Evolutionary conservation across 768 basidiomycete species (phyloP).

Genomic region (Trametes cinnabarina): DNA sequence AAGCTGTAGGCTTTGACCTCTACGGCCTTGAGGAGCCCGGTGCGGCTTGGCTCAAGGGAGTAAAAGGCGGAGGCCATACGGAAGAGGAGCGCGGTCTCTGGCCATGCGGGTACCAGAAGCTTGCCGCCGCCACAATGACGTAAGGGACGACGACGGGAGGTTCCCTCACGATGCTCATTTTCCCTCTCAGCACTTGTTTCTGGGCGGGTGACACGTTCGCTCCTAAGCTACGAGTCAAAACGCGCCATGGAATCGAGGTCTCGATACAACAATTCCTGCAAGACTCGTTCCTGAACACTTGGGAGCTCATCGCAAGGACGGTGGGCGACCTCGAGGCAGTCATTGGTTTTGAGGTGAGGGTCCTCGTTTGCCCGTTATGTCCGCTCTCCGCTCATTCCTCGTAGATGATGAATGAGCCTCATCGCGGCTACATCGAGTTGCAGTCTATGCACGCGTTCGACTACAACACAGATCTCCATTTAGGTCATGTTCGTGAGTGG

Average conservation of each 20-base stretch:
- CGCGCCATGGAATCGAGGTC: conserved; percentile 46
- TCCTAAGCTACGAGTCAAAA: conserved; percentile 62
- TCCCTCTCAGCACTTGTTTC: conserved; percentile 71
- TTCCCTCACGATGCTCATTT: not conserved
- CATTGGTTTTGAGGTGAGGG: conserved; percentile 79
- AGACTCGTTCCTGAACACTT: conserved; percentile 75
- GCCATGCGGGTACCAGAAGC: conserved; percentile 93
- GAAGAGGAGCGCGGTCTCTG: conserved; percentile 82
- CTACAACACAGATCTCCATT: conserved; percentile 93
- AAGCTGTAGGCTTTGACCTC: conserved; percentile 82
- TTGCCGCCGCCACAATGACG: conserved; percentile 93
- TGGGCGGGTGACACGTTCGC: conserved; percentile 91
- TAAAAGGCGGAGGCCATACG: conserved; percentile 70
- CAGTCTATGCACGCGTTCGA: conserved; percentile 82
- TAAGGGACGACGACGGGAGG: conserved; percentile 37
- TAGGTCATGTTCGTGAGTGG: conserved; percentile 70
- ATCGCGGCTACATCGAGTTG: conserved; percentile 86
- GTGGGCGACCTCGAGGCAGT: conserved; percentile 78
- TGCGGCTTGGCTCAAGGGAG: conserved; percentile 84
- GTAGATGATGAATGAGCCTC: conserved; percentile 93
- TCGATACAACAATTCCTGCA: conserved; percentile 84
- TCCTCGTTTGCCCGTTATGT: conserved; percentile 11
- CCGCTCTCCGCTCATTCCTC: not conserved
- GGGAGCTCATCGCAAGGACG: conserved; percentile 59
- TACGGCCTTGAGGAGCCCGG: conserved; percentile 74